phyloP scores from a whole-genome alignment of 352 stramenopile species.

The Pythium rishiriense region DNA sequence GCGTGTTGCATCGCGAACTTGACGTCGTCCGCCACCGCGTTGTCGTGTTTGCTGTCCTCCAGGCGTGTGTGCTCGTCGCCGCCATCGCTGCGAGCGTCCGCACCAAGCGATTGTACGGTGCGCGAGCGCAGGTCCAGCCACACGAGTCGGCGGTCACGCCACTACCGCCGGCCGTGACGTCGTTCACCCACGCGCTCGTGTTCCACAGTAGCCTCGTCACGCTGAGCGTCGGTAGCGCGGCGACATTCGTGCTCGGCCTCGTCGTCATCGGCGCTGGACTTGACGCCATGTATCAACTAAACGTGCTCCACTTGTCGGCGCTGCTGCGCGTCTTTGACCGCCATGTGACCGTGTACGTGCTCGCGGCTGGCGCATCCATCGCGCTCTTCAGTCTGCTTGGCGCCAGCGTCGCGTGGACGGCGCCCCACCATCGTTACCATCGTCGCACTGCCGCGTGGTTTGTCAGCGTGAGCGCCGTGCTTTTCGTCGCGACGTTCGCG shows the following conservation, averaged over 20 bases:
- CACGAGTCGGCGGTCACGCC: neutral
- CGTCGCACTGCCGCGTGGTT: slow-evolving; percentile 35
- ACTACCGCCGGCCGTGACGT: neutral
- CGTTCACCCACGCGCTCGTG: slow-evolving; percentile 20
- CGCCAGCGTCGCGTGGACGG: slow-evolving; percentile 31
- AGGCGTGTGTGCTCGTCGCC: slow-evolving; percentile 7
- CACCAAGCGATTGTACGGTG: slow-evolving; percentile 11
- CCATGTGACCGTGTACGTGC: slow-evolving; percentile 50
- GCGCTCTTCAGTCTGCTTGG: slow-evolving; percentile 38
- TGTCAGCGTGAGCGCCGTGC: slow-evolving; percentile 28
- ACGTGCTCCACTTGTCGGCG: slow-evolving; percentile 66
- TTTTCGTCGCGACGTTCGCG: slow-evolving; percentile 48
- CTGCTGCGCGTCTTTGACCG: slow-evolving; percentile 57
- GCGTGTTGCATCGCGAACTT: slow-evolving; percentile 20
- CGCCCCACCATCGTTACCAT: neutral
- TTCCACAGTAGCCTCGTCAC: slow-evolving; percentile 15
- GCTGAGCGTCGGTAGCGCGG: slow-evolving; percentile 28
- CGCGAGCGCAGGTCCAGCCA: neutral
- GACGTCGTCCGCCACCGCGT: neutral
- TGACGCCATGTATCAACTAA: slow-evolving; percentile 63
- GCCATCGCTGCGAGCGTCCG: neutral
- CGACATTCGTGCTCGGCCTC: slow-evolving; percentile 36
- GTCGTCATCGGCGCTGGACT: slow-evolving; percentile 48
- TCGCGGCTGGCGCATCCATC: slow-evolving; percentile 40
- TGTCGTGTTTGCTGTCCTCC: slow-evolving; percentile 1